Evolutionary conservation across 2,329 filamentous ascomycete species (phyloP).

Genomic region (Drechslera avenae): DNA sequence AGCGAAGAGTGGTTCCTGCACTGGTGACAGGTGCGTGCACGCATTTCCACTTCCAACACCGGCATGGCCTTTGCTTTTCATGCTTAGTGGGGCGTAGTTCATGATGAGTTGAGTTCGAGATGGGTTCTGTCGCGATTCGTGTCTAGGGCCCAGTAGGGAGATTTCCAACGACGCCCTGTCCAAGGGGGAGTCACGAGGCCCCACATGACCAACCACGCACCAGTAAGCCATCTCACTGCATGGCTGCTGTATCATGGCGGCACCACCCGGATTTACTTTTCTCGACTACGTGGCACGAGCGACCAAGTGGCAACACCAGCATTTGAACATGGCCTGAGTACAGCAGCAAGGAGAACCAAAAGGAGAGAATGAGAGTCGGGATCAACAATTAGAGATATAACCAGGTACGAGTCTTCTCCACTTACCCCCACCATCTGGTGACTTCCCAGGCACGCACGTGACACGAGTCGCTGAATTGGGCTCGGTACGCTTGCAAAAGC

Average conservation of each 20-base stretch:
- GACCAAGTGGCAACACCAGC: background rate
- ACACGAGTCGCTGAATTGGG: conserved; percentile 4
- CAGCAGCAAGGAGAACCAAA: background rate
- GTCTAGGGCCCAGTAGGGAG: background rate
- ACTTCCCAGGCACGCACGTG: background rate
- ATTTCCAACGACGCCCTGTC: background rate
- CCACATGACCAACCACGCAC: conserved; percentile 1
- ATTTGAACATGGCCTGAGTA: too few species aligned
- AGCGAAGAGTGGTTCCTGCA: too few species aligned
- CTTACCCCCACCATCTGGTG: conserved; percentile 4
- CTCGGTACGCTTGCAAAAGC: conserved; percentile 9
- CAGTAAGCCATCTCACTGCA: background rate
- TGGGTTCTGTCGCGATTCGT: background rate
- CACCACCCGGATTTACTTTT: background rate
- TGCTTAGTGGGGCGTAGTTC: too few species aligned
- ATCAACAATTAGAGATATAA: background rate
- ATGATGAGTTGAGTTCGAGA: background rate
- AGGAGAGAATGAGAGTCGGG: conserved; percentile 1
- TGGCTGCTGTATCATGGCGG: background rate
- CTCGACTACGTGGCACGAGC: background rate
- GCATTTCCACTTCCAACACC: too few species aligned
- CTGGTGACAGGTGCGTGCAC: too few species aligned
- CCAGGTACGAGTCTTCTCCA: background rate
- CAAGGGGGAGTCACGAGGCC: background rate
- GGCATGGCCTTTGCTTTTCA: too few species aligned